Evolutionary conservation across 1,139 yeast genomes (phyloP), one percentile per base, ranked within the genome.

Genomic region (Blastobotrys illinoisensis): DNA sequence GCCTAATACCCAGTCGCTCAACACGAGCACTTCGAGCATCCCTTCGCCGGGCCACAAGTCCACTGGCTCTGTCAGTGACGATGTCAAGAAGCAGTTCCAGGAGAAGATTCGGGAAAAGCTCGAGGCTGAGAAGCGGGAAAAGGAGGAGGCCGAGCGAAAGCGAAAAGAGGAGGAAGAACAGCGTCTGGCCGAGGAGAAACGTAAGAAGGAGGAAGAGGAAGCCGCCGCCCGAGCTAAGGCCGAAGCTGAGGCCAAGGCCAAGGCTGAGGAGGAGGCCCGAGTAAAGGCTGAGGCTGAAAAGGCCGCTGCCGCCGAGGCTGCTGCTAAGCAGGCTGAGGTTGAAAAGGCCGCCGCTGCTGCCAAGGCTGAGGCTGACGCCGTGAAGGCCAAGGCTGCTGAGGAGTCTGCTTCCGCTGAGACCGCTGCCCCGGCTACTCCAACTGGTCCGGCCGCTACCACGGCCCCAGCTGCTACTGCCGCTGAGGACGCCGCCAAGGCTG

Each of bases 71-170:
- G 40, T 32, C 40, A 51, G 58, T 13, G 55, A 58, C 7, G 56
- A 55, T 47, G 58, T 62, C 46, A 58, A 59, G 48, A 60, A 60
- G 52, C 60, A 62, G 48, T 56, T 66, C 50, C 59, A 54, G 60
- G 67, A 62, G 50, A 60, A 62, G 53, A 64, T 66, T 47, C 56
- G 58, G 36, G 52, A 48, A 53, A 56, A 58, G 44, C 48, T 57
- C 36, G 59, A 51, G 48, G 52, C 50, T 9, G 54, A 51, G 16
- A 60, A 57, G 55, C 54, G 57, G 7, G 52, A 54, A 47, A 54
- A 65, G 60, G 63, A 62, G 55, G 63, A 55, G 53, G 52, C 57
- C 43, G 61, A 57, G 49, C 53, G 52, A 26, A 58, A 56, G 48
- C 56, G 49, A 20, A 62, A 54, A 21, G 62, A 46, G 23, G 56